Base-by-base conservation (phyloP, 1,284 basidiomycete genomes). In the Sanghuangporus sanghuang region DNA sequence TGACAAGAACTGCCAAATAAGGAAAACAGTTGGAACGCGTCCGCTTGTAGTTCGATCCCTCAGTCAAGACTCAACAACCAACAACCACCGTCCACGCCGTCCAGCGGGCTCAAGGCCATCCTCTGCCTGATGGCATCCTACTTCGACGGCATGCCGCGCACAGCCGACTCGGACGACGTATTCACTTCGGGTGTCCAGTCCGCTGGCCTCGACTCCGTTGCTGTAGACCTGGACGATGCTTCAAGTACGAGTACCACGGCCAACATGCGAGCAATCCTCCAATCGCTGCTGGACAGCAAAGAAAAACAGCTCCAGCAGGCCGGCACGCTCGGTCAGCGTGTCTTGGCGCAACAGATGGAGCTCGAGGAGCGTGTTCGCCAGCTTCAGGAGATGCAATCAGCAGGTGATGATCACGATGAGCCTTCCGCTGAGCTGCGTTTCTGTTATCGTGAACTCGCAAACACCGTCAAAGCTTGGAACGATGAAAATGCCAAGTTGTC, bases 261-360 rank as follows among this genome's bases (percentile, higher is more conserved):
- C 68, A 84, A 89, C 76, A 82, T 92, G 78, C 89, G 88, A 69
- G 78, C 82, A 66, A 84, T 91, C 66, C 85, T 96, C 18, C 90
- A 95, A 70, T 78, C 78, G 63, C 85, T 96, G 65, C 84, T 97
- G 67, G 91, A 94, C 76, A 82, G 80, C 74, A 97, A 97, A 79
- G 90, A 94, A 73, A 86, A 87, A 71, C 93, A 97, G 74, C 87
- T 96, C 50, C 88, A 93, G 68, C 90, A 93, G 68, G 92, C 93
- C 6, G 94, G 91, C 49, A 89, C 87, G 63, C 87, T 97, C 73
- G 95, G 95, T 58, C 92, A 96, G 76, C 89, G 91, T 74, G 86
- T 98, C 69, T 86, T 96, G 66, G 85, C 86, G 32, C 95, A 97
- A 79, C 93, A 93, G 75, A 87, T 91, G 76, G 93, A 96, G 73